A percentile compares a stretch with the other conserved stretches of the same genome.
Evolutionary conservation across 2,329 filamentous ascomycete species (phyloP).

Genomic region (Monosporascus sp.): DNA sequence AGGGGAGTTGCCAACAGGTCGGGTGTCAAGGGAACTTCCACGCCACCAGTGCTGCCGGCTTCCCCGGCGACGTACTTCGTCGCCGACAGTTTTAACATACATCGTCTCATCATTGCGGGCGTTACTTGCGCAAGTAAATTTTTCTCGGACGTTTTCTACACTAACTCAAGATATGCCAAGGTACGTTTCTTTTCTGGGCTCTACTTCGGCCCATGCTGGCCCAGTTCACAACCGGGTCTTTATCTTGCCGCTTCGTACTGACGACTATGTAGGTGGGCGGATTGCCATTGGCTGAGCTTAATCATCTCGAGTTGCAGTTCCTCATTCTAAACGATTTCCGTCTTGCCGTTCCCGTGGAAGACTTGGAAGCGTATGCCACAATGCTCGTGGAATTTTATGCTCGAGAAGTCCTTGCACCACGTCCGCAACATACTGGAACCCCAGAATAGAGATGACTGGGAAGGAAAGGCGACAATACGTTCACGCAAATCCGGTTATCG

Average conservation of each 20-base stretch:
- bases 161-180: slow-evolving; percentile 98
- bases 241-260: neutral
- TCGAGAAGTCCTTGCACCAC: slow-evolving; percentile 66
- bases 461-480: slow-evolving; percentile 1
- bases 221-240: neutral
- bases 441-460: slow-evolving; percentile 4
- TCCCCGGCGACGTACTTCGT: slow-evolving; percentile 66
- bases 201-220: too few species aligned
- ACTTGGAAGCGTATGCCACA: slow-evolving; percentile 93
- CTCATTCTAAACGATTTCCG: slow-evolving; percentile 93
- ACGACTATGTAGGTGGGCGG: slow-evolving; percentile 71
- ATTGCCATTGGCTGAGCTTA: slow-evolving; percentile 83
- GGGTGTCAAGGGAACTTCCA: slow-evolving; percentile 11
- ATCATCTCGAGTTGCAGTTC: slow-evolving; percentile 95
- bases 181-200: slow-evolving; percentile 43
- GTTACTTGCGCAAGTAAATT: slow-evolving; percentile 99
- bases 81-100: slow-evolving; percentile 98
- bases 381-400: slow-evolving; percentile 99
- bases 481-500: neutral
- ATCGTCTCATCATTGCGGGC: slow-evolving; percentile 90
- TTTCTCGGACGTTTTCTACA: slow-evolving; percentile 98
- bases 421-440: slow-evolving; percentile 14
- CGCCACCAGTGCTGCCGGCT: slow-evolving; percentile 13
- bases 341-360: slow-evolving; percentile 86
- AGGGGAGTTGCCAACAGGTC: slow-evolving; percentile 28